These are phyloP conservation scores for Cylindrodendrum hubeiense DNA, from an alignment of 2,329 filamentous ascomycete species.

Conservation along the genomic window DNA sequence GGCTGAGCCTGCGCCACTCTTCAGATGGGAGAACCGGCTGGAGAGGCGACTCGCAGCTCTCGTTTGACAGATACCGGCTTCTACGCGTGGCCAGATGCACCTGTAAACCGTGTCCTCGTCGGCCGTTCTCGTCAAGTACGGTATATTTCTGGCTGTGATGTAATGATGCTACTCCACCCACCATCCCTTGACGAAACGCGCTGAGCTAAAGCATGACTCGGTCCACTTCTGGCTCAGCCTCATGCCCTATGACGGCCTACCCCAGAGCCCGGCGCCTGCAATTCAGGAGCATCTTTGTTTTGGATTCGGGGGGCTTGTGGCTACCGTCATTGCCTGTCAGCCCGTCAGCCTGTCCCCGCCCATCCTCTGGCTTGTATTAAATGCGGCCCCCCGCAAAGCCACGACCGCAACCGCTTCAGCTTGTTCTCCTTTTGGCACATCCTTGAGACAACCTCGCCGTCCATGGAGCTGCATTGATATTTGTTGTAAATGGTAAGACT, in stretches of 20 bases:
- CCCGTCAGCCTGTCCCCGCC: not conserved
- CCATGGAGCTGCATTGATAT: not conserved
- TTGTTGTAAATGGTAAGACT: slow-evolving; percentile 6
- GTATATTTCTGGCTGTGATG: not conserved
- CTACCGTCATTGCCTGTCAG: not conserved
- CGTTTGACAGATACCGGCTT: not conserved
- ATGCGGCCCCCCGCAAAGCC: not conserved
- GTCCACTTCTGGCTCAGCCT: slow-evolving; percentile 22
- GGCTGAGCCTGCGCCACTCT: not conserved
- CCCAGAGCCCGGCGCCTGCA: slow-evolving; percentile 13
- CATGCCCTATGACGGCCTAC: slow-evolving; percentile 17
- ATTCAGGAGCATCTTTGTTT: slow-evolving; percentile 8
- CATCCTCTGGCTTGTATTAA: not conserved
- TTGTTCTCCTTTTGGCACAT: not conserved
- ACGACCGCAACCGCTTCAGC: not conserved
- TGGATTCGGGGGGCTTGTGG: slow-evolving; percentile 2
- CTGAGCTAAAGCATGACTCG: slow-evolving; percentile 25
- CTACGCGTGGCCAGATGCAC: no score
- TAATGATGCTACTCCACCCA: not conserved
- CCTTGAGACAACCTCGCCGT: not conserved
- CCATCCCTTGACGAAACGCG: slow-evolving; percentile 20
- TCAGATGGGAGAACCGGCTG: not conserved
- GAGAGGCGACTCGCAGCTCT: not conserved
- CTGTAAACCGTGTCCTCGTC: no score
- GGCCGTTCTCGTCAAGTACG: not conserved